These are phyloP conservation scores for Seminavis robusta DNA, from an alignment of 108 stramenopile genomes.

Conservation along the genomic window DNA sequence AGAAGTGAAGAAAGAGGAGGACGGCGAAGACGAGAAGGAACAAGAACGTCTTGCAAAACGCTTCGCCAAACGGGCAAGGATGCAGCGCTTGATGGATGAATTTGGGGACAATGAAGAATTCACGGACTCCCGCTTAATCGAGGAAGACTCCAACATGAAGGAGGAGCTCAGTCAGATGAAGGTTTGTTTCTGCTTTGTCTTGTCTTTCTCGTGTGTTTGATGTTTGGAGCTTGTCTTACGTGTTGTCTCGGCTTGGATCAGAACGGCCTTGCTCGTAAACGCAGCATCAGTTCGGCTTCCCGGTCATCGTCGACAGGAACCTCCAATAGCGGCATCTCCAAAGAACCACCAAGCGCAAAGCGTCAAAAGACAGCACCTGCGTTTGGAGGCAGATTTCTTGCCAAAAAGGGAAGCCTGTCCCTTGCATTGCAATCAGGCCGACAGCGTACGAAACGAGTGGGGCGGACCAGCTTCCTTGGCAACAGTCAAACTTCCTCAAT, in stretches of 20 bases:
- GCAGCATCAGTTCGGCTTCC: conserved; percentile 26
- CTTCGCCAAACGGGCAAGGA: conserved; percentile 79
- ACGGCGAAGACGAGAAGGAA: conserved; percentile 72
- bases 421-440: conserved; percentile 58
- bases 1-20: conserved; percentile 27
- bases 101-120: conserved; percentile 90
- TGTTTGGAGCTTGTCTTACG: background rate
- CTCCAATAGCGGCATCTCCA: too few species aligned
- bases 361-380: conserved; percentile 17
- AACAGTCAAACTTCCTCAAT: conserved; percentile 17
- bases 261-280: conserved; percentile 39
- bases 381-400: conserved; percentile 13
- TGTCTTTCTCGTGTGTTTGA: background rate
- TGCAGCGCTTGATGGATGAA: conserved; percentile 80
- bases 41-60: conserved; percentile 80
- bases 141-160: conserved; percentile 73
- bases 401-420: conserved; percentile 41
- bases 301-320: conserved; percentile 10
- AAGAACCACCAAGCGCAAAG: too few species aligned
- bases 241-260: conserved; percentile 20
- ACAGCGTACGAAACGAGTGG: conserved; percentile 38
- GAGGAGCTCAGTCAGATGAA: conserved; percentile 75
- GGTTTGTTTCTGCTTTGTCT: conserved; percentile 18
- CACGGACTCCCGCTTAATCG: conserved; percentile 75
- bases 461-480: conserved; percentile 66